Base-by-base conservation (phyloP, 768 basidiomycete genomes). In the Psilocybe subaeruginosa region DNA sequence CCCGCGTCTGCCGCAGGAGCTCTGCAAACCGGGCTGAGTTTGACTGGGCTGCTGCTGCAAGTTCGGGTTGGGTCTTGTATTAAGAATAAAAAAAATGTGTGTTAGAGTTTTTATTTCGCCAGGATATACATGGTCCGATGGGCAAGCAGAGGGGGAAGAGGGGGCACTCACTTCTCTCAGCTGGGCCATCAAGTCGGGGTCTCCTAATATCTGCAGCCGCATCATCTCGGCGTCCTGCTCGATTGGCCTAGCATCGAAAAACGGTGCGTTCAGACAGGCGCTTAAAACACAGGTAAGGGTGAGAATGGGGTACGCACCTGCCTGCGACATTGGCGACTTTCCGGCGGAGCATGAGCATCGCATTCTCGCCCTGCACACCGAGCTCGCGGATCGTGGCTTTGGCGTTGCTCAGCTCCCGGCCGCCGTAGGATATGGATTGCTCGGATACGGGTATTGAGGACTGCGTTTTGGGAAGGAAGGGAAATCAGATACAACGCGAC, bases 181-280 rank as follows among this genome's bases (percentile, higher is more conserved):
- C 70, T 92, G 85, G 12, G 77, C 73, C 90, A 98, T 90, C 50
- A 97, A 75, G 0, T 78, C 68, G 3, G 95, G 95, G 74, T 98
- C 85, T 3, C 95, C 93, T 11, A 99, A 78, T 14, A 97, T 70
- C 66, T 95, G 94, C 27, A 96, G 76, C 14, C 97, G 84, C 88
- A 95, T 93, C 85, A 89, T 91, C 74, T 99, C 97, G 30, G 91
- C 77, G 66, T 97, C 94, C 63, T 89, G 90, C 66, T 89, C 85
- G n/a, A 84, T 78, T 14, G 85, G 73, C 68, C 93, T 94, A 65
- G 46, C 43, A 59, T 59, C 30, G 58, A 16, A 41, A 48, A 41
- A 19, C 43, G 53, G n/a, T 23, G 37, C n/a, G 33, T 9, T 52
- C 23, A 8, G 56, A 17, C n/a, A 12, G 14, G 14, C 4, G 41